Evolutionary conservation across 1,284 basidiomycete genomes (phyloP).

Genomic region (Marasmius sp.): DNA sequence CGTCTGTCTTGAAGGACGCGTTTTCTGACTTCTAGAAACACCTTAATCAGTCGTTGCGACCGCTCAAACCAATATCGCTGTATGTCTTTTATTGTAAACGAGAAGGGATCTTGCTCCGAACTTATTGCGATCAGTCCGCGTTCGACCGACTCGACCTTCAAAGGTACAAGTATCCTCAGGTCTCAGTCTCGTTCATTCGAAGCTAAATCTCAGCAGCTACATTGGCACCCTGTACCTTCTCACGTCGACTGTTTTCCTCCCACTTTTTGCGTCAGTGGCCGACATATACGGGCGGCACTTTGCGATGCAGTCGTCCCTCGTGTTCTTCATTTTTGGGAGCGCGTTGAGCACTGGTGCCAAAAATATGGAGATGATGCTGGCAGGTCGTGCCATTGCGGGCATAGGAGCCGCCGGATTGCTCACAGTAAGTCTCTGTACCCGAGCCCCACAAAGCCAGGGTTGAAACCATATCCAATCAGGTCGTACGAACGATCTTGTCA

Average conservation of each 20-base stretch:
- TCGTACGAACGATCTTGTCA: conserved; percentile 43
- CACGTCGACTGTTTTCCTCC: conserved; percentile 50
- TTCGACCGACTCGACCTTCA: conserved; percentile 47
- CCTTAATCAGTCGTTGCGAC: conserved; percentile 45
- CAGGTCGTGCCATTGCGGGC: conserved; percentile 45
- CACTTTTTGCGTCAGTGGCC: conserved; percentile 47
- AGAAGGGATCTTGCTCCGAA: not conserved
- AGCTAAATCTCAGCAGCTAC: conserved; percentile 16
- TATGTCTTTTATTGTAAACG: conserved; percentile 18
- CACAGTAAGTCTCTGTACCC: conserved; percentile 31
- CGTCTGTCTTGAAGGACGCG: not conserved
- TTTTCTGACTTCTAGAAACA: not conserved
- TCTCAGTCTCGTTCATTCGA: no score
- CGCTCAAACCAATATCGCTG: conserved; percentile 51
- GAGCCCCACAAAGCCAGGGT: not conserved
- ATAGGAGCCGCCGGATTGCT: conserved; percentile 47
- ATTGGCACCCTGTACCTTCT: conserved; percentile 45
- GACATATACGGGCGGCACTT: conserved; percentile 42
- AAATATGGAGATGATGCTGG: conserved; percentile 42
- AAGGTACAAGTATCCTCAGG: conserved; percentile 30
- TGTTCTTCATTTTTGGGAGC: conserved; percentile 47
- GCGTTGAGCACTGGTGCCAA: conserved; percentile 44
- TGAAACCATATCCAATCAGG: conserved; percentile 22
- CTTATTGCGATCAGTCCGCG: conserved; percentile 30
- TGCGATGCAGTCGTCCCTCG: conserved; percentile 41